phyloP scores from a whole-genome alignment of 192 early-diverging fungal species.

The Rhizophagus sp. region DNA sequence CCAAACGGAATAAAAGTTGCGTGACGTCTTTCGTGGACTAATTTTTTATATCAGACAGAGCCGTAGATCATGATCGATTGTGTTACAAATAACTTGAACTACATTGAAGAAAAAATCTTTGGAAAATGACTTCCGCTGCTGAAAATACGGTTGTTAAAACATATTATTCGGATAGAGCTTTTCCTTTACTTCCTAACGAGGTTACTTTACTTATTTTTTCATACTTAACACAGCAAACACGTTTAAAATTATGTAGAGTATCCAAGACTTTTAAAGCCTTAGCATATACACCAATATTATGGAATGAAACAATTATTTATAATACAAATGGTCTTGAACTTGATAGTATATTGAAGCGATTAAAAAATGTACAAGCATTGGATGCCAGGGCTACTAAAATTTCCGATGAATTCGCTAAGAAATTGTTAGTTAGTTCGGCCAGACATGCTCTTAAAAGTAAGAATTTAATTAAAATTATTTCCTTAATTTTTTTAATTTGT shows the following conservation, averaged over 20 bases:
- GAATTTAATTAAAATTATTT: background rate
- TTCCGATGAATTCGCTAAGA: background rate
- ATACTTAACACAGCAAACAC: background rate
- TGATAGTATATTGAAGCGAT: background rate
- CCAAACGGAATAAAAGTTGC: background rate
- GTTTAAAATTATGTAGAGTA: background rate
- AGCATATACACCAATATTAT: background rate
- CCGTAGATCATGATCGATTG: too few species aligned
- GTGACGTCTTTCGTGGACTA: too few species aligned
- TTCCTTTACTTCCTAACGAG: slow-evolving; percentile 21
- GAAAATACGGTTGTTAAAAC: background rate
- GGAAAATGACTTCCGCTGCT: background rate
- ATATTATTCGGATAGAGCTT: background rate
- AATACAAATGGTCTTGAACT: slow-evolving; percentile 1
- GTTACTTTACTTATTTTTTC: slow-evolving; percentile 6
- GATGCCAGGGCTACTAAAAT: slow-evolving; percentile 6
- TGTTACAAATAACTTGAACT: too few species aligned
- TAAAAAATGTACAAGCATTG: background rate
- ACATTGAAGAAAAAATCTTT: too few species aligned
- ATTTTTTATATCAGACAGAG: too few species aligned
- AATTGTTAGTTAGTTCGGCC: background rate
- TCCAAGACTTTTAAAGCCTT: background rate
- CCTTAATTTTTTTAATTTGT: background rate
- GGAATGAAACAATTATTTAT: slow-evolving; percentile 8
- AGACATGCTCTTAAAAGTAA: slow-evolving; percentile 14